Conservation (phyloP, 441 rosid genomes). For the Raphanus hybrid region DNA sequence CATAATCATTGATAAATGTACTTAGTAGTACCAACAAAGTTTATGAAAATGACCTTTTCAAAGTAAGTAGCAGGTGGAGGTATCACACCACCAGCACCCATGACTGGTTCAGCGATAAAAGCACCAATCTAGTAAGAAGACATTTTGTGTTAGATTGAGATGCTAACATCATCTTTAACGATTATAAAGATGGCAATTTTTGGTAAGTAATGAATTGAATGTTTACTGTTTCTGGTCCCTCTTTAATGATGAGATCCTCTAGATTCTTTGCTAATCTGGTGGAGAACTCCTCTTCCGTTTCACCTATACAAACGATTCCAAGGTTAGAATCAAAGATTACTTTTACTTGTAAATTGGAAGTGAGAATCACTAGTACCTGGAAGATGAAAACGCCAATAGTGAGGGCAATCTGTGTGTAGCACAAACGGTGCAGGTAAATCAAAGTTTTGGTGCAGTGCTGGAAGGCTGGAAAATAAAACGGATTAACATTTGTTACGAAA, state of each 20-base stretch:
- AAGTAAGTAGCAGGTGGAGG: constrained; percentile 97
- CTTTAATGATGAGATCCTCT: constrained; percentile 87
- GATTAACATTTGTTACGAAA: constrained; percentile 8
- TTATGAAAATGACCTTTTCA: constrained; percentile 65
- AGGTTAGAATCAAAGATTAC: background rate
- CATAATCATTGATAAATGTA: constrained; percentile 2
- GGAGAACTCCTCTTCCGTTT: constrained; percentile 93
- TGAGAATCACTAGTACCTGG: constrained; percentile 57
- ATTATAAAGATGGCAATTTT: constrained; percentile 4
- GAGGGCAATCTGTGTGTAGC: constrained; percentile 96
- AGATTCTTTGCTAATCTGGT: constrained; percentile 88
- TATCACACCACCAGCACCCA: constrained; percentile 99
- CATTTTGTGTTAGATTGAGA: constrained; percentile 27
- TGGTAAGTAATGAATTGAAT: background rate
- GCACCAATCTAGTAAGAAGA: constrained; percentile 84
- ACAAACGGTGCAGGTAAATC: constrained; percentile 98
- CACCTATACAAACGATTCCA: constrained; percentile 57
- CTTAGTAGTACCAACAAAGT: background rate
- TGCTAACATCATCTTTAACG: constrained; percentile 13
- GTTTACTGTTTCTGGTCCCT: constrained; percentile 94
- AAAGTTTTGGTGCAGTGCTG: constrained; percentile 89
- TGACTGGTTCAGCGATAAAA: constrained; percentile 96
- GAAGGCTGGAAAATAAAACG: constrained; percentile 57
- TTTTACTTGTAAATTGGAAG: constrained; percentile 3
- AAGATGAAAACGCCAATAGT: constrained; percentile 95